phyloP scores from a whole-genome alignment of 2,329 filamentous ascomycete genomes.

The Alternaria brassicae region DNA sequence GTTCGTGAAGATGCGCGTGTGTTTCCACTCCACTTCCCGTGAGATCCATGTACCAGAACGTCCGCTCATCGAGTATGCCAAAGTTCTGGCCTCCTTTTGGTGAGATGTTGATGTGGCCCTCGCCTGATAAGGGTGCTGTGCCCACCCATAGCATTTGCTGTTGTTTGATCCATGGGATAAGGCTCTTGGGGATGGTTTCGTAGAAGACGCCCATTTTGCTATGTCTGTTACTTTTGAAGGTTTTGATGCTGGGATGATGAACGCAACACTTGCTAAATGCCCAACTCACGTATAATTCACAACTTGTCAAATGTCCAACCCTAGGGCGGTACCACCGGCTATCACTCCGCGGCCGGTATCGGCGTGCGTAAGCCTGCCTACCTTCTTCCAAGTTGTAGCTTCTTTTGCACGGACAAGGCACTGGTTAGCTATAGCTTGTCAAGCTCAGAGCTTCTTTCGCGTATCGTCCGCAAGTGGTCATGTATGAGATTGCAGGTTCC shows the following conservation, averaged over 20 bases:
- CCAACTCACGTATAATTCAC: conserved; percentile 10
- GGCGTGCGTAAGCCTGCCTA: conserved; percentile 1
- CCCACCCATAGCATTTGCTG: conserved; percentile 56
- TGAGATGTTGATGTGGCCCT: conserved; percentile 56
- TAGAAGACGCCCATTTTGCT: conserved; percentile 54
- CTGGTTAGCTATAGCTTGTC: neutral
- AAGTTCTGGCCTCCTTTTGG: conserved; percentile 54
- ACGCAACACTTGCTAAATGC: neutral
- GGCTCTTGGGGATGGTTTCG: conserved; percentile 51
- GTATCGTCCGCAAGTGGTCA: neutral
- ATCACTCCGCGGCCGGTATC: conserved; percentile 24
- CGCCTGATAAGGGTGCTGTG: conserved; percentile 50
- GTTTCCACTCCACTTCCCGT: conserved; percentile 55
- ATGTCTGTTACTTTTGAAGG: neutral
- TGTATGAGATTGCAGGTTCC: neutral
- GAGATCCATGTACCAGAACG: conserved; percentile 57
- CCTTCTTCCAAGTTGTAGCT: neutral
- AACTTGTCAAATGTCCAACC: neutral
- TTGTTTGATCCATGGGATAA: conserved; percentile 53
- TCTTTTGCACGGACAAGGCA: neutral
- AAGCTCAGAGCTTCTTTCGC: neutral
- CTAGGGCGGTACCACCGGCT: neutral
- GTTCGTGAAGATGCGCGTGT: conserved; percentile 53
- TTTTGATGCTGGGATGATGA: neutral
- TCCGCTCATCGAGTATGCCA: conserved; percentile 39